These are phyloP conservation scores for Podospora appendiculata DNA, from an alignment of 495 filamentous ascomycete genomes.

Conservation along the genomic window DNA sequence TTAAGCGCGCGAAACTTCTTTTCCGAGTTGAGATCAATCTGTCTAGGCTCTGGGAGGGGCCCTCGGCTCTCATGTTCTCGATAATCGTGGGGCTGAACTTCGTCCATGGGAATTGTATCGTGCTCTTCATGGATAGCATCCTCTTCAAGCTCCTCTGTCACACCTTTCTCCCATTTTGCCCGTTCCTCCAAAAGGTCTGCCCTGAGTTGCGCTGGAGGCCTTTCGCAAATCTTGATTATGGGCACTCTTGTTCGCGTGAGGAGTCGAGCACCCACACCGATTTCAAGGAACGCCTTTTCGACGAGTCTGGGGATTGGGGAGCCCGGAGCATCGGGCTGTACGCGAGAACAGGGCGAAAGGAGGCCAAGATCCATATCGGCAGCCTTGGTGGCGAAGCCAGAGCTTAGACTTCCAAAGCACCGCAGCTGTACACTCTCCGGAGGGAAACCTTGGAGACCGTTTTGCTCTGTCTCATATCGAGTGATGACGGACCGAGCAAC, in stretches of 20 bases:
- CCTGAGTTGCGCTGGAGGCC: conserved; percentile 47
- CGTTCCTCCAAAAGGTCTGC: conserved; percentile 46
- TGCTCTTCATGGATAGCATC: conserved; percentile 31
- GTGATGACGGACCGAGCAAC: conserved; percentile 48
- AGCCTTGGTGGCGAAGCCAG: conserved; percentile 63
- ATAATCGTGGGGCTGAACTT: conserved; percentile 3
- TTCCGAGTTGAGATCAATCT: conserved; percentile 4
- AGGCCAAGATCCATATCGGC: conserved; percentile 73
- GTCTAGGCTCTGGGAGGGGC: not conserved
- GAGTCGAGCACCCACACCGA: conserved; percentile 59
- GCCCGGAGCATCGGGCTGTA: conserved; percentile 38
- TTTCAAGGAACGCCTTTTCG: conserved; percentile 60
- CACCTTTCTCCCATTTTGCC: conserved; percentile 50
- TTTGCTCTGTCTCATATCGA: conserved; percentile 34
- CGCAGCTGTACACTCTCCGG: conserved; percentile 47
- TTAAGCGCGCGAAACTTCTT: conserved; percentile 28
- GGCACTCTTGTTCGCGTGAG: conserved; percentile 69
- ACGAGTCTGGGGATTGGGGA: conserved; percentile 56
- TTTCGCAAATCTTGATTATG: conserved; percentile 74
- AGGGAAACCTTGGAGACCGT: conserved; percentile 31
- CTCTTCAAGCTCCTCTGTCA: conserved; percentile 30
- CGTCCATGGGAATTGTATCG: conserved; percentile 11
- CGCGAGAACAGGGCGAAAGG: conserved; percentile 45
- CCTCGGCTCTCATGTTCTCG: not conserved
- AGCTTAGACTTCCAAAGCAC: conserved; percentile 65